Evolutionary conservation across 2,329 filamentous ascomycete genomes (phyloP).

Genomic region (Tolypocladium endophyticum): DNA sequence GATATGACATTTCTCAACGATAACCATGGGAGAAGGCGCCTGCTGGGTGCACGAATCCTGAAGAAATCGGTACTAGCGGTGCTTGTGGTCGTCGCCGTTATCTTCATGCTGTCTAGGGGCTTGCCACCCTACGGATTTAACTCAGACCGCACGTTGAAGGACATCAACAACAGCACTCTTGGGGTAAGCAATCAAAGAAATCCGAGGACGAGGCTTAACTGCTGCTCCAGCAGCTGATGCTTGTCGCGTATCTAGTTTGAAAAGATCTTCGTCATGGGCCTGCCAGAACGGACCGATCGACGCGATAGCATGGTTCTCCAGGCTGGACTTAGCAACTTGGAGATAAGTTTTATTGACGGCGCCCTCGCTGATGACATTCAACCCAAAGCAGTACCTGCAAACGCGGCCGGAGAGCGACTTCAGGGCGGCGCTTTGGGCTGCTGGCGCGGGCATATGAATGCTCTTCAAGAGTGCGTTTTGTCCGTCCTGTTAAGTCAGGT

Average conservation of each 20-base stretch:
- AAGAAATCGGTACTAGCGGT: no score
- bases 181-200: neutral
- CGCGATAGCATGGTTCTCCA: constrained; percentile 37
- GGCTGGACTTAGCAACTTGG: constrained; percentile 32
- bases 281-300: constrained; percentile 38
- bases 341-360: constrained; percentile 35
- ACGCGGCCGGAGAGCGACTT: constrained; percentile 18
- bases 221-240: no score
- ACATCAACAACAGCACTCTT: neutral
- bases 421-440: constrained; percentile 17
- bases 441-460: constrained; percentile 30
- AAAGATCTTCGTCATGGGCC: constrained; percentile 40
- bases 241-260: constrained; percentile 29
- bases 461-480: constrained; percentile 17
- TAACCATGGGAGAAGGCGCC: no score
- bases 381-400: constrained; percentile 24
- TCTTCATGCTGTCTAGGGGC: no score
- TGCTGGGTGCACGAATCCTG: no score
- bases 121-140: no score
- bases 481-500: no score
- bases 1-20: no score
- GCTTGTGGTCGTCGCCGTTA: no score
- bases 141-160: no score
- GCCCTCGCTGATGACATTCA: constrained; percentile 25
- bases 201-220: no score